Percentiles rank a stretch among this genome's conserved stretches.
phyloP scores from a whole-genome alignment of 768 basidiomycete genomes.

The Rhodotorula graminis region DNA sequence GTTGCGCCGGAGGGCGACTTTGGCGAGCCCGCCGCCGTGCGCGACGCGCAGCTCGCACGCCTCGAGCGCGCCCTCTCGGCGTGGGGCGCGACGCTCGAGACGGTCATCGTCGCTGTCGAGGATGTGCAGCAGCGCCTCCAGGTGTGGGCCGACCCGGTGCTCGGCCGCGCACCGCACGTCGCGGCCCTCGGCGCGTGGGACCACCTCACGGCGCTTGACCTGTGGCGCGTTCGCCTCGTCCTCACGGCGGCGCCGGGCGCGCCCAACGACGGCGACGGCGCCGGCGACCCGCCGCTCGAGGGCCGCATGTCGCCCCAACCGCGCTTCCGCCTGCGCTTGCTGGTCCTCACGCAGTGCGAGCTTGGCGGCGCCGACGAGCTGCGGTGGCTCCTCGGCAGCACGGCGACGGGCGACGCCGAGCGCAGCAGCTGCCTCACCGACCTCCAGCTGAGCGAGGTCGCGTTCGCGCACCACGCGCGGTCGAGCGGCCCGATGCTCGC shows the following conservation, averaged over 20 bases:
- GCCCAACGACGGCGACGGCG: too few relatives aligned
- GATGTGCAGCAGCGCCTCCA: constrained; percentile 13
- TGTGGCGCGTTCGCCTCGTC: constrained; percentile 19
- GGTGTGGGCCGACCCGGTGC: not conserved
- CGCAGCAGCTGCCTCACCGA: not conserved
- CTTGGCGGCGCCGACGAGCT: not conserved
- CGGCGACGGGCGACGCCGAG: too few relatives aligned
- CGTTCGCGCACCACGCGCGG: not conserved
- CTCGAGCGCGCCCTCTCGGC: not conserved
- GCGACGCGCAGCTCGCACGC: not conserved
- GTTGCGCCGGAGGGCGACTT: not conserved
- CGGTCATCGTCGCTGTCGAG: not conserved
- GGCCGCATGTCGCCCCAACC: not conserved
- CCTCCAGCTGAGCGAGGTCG: constrained; percentile 2
- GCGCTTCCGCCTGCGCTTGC: not conserved
- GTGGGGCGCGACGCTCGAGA: constrained; percentile 4
- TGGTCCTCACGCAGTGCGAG: not conserved
- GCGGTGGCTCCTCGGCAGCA: not conserved
- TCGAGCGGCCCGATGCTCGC: not conserved
- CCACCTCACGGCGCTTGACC: constrained; percentile 13
- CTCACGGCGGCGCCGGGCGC: not conserved
- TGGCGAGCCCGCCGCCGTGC: not conserved
- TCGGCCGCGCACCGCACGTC: not conserved
- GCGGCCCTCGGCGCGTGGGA: not conserved
- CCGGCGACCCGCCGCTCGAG: too few relatives aligned